Conservation (phyloP, 106 monocot species). For the Triglochin maritima region DNA sequence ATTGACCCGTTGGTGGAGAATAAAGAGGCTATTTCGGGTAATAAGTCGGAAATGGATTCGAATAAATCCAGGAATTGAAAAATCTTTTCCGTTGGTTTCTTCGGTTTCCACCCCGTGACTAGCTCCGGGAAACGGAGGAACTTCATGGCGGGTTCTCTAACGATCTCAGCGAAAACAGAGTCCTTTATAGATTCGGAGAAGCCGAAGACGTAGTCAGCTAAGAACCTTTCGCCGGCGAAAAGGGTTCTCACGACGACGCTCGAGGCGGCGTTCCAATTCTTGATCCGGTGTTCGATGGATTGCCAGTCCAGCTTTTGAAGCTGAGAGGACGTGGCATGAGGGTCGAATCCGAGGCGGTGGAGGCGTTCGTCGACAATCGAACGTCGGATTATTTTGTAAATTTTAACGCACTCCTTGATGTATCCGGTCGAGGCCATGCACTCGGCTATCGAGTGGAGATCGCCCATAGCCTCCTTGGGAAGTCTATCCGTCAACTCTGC, state of each 20-base stretch:
- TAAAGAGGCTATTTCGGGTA: conserved; percentile 19
- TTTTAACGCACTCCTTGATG: conserved; percentile 5
- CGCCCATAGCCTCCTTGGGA: neutral
- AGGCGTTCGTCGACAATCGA: conserved; percentile 16
- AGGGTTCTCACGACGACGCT: conserved; percentile 24
- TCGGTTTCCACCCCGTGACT: conserved; percentile 15
- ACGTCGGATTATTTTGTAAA: neutral
- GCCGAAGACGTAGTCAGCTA: conserved; percentile 37
- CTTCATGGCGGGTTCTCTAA: conserved; percentile 23
- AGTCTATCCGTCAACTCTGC: neutral
- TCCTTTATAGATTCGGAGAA: conserved; percentile 21
- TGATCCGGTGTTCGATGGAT: conserved; percentile 29
- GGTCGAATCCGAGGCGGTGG: conserved; percentile 39
- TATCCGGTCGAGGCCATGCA: conserved; percentile 1
- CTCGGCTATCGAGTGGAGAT: neutral
- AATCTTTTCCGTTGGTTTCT: conserved; percentile 39
- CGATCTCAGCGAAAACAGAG: conserved; percentile 29
- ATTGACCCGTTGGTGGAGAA: conserved; percentile 38
- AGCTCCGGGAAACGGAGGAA: conserved; percentile 35
- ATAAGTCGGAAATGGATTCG: conserved; percentile 20
- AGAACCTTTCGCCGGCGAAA: conserved; percentile 36
- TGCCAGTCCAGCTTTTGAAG: conserved; percentile 47
- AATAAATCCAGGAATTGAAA: conserved; percentile 51
- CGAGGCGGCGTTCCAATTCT: conserved; percentile 28
- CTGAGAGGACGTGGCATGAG: conserved; percentile 4